These are phyloP conservation scores for Phycomyces blakesleeanus DNA, from an alignment of 192 early-diverging fungal species.

Conservation along the genomic window DNA sequence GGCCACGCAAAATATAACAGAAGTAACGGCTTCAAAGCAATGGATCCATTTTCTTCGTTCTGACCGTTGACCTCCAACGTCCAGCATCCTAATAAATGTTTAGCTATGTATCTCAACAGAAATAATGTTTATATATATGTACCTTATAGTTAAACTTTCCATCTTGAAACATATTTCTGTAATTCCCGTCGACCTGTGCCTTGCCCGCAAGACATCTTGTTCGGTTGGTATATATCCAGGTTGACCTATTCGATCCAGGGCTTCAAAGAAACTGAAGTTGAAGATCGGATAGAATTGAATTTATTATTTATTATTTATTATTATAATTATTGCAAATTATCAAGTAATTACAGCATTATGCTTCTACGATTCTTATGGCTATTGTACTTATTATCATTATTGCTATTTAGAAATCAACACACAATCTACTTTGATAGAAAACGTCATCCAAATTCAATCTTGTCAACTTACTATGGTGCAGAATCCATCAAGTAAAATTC, in stretches of 20 bases:
- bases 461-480: conserved; percentile 61
- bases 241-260: conserved; percentile 81
- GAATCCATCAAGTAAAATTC: conserved; percentile 82
- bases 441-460: no score
- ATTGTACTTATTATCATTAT: no score
- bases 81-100: conserved; percentile 55
- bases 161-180: conserved; percentile 93
- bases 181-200: conserved; percentile 97
- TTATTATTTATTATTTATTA: no score
- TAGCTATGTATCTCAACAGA: no score
- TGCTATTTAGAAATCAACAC: no score
- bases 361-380: no score
- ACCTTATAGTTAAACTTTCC: conserved; percentile 84
- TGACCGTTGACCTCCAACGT: conserved; percentile 70
- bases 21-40: conserved; percentile 71
- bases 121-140: no score
- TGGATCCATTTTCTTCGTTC: conserved; percentile 77
- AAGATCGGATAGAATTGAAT: conserved; percentile 1
- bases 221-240: conserved; percentile 88
- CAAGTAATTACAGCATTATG: no score
- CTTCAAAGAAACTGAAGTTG: conserved; percentile 77
- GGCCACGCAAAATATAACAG: conserved; percentile 83
- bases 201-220: conserved; percentile 90
- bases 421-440: no score
- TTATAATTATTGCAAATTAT: no score